Evolutionary conservation across 1,139 yeast species (phyloP).

Genomic region (Blastobotrys capitulatus): DNA sequence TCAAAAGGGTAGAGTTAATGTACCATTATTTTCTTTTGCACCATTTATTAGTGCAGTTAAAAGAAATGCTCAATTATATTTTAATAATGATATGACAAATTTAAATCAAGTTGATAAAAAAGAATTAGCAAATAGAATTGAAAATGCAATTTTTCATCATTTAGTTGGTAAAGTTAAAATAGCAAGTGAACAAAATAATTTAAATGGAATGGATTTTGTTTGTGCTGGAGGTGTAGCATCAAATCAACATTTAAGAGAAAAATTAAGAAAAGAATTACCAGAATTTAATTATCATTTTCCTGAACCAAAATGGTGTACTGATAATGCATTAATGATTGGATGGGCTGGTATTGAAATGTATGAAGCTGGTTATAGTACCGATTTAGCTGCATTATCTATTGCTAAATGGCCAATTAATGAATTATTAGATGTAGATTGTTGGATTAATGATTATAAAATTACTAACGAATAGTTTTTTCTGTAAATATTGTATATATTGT

Average conservation of each 20-base stretch:
- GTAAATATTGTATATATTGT: too few species aligned
- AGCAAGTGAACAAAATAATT: slow-evolving; percentile 33
- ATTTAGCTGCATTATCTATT: slow-evolving; percentile 50
- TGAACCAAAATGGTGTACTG: slow-evolving; percentile 71
- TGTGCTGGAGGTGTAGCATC: slow-evolving; percentile 96
- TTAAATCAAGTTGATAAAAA: slow-evolving; percentile 24
- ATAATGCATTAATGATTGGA: slow-evolving; percentile 96
- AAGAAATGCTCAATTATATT: slow-evolving; percentile 7
- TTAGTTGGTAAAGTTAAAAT: slow-evolving; percentile 57
- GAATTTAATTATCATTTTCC: slow-evolving; percentile 53
- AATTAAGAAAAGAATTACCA: slow-evolving; percentile 40
- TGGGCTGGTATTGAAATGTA: slow-evolving; percentile 90
- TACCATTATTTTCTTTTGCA: slow-evolving; percentile 67
- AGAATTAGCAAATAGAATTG: slow-evolving; percentile 55
- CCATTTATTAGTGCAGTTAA: slow-evolving; percentile 58
- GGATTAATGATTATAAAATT: too few species aligned
- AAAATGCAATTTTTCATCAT: slow-evolving; percentile 66
- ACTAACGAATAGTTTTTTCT: background rate
- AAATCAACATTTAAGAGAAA: slow-evolving; percentile 51
- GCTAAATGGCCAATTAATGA: slow-evolving; percentile 63
- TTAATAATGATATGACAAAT: slow-evolving; percentile 13
- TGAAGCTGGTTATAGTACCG: slow-evolving; percentile 48
- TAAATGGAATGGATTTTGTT: slow-evolving; percentile 52
- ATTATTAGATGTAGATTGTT: slow-evolving; percentile 15
- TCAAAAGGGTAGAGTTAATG: slow-evolving; percentile 41